Conservation (phyloP, 2,329 filamentous ascomycete species). For the Aspergillus versicolor region DNA sequence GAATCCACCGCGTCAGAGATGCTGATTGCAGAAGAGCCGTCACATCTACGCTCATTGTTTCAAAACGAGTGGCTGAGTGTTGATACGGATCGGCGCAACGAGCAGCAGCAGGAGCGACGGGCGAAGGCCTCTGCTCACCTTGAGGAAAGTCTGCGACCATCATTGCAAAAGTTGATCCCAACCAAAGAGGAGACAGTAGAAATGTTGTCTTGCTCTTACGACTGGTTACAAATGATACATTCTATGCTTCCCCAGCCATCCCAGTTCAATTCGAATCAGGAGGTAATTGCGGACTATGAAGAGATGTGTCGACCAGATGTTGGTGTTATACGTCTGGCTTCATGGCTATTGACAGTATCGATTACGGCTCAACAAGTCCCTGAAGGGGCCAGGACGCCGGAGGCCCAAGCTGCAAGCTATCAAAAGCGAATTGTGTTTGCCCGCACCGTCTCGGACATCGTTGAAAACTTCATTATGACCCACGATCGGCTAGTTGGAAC, state of each 20-base stretch:
- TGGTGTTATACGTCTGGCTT: conserved; percentile 14
- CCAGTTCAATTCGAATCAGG: conserved; percentile 11
- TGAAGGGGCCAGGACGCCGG: not conserved
- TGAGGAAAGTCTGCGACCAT: conserved; percentile 4
- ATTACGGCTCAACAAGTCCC: conserved; percentile 17
- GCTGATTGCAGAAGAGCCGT: conserved; percentile 10
- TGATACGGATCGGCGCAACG: conserved; percentile 6
- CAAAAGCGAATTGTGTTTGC: conserved; percentile 6
- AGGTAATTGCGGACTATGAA: conserved; percentile 12
- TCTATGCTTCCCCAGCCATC: conserved; percentile 17
- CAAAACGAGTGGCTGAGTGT: conserved; percentile 22
- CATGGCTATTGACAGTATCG: conserved; percentile 17
- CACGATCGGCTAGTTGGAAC: conserved; percentile 19
- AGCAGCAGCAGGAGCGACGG: conserved; percentile 7
- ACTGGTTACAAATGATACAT: conserved; percentile 18
- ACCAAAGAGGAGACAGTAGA: conserved; percentile 9
- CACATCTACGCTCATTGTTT: conserved; percentile 18
- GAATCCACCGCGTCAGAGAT: conserved; percentile 17
- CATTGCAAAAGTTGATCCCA: conserved; percentile 18
- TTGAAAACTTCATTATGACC: conserved; percentile 14
- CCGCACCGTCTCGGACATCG: conserved; percentile 8
- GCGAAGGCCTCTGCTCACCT: conserved; percentile 10
- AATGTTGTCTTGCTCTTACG: conserved; percentile 11
- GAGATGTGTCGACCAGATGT: conserved; percentile 14
- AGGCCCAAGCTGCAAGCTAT: not conserved